Percentiles rank a stretch among this genome's conserved stretches.
Conservation (phyloP, 2,329 filamentous ascomycete species). For the Colletotrichum abscissum region DNA sequence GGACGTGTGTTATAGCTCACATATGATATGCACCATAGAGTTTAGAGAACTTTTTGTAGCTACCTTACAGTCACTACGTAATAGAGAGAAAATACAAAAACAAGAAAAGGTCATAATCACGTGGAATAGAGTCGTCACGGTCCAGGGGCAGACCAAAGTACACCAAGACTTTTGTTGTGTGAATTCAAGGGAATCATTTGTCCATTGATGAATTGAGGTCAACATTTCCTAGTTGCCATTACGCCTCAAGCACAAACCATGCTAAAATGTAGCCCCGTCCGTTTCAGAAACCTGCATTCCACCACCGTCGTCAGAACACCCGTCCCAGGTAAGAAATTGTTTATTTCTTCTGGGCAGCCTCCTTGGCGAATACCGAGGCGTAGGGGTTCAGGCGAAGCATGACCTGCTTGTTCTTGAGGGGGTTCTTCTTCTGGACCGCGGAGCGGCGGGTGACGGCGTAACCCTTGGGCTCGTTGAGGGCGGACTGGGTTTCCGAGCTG, state of each 20-base stretch:
- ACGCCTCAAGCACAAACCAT: slow-evolving; percentile 39
- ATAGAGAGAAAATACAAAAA: slow-evolving; percentile 3
- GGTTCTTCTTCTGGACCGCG: slow-evolving; percentile 99
- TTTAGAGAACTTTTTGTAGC: slow-evolving; percentile 27
- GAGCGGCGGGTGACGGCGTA: slow-evolving; percentile 89
- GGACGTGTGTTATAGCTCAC: neutral
- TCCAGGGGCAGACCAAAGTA: slow-evolving; percentile 22
- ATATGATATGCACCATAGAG: neutral
- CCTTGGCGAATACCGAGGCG: slow-evolving; percentile 88
- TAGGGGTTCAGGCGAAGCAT: slow-evolving; percentile 99
- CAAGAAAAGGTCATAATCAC: slow-evolving; percentile 32
- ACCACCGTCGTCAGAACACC: slow-evolving; percentile 28
- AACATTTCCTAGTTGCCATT: slow-evolving; percentile 39
- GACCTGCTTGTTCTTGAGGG: slow-evolving; percentile 98
- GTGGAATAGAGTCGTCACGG: slow-evolving; percentile 30
- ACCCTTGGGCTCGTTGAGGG: slow-evolving; percentile 92
- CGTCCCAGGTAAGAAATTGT: neutral
- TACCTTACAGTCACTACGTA: slow-evolving; percentile 29
- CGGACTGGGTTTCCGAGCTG: slow-evolving; percentile 97
- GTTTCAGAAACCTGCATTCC: slow-evolving; percentile 33
- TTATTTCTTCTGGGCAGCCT: slow-evolving; percentile 63
- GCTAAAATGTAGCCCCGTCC: slow-evolving; percentile 37
- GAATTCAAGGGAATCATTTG: slow-evolving; percentile 38
- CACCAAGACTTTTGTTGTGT: slow-evolving; percentile 2
- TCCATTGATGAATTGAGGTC: slow-evolving; percentile 39